Base-by-base conservation (phyloP, 208 protist species). In the Crithidia sp. region DNA sequence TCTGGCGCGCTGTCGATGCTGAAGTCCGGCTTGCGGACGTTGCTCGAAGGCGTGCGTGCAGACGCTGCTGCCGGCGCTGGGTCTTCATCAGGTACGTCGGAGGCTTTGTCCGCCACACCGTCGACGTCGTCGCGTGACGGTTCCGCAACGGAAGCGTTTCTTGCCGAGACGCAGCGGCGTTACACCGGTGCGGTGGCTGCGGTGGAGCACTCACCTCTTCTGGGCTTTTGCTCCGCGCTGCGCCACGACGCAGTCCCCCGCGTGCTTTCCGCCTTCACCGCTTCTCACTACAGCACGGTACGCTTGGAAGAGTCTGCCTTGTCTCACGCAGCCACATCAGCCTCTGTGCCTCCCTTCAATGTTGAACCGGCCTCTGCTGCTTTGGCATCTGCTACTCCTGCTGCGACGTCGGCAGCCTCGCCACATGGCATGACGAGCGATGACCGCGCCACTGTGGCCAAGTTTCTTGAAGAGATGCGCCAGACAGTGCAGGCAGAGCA, bases 101-200 rank as follows among this genome's bases (percentile, higher is more conserved):
- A 28, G 28, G 28, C 28, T 28, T 28, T 1, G 28, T 28, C 28
- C 28, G 28, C 28, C 28, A 28, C 28, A 28, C 28, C 28, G 28
- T 28, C 28, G 28, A 0, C 28, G 28, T 28, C 28, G 28, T 28
- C 28, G 28, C 28, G 28, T 1, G 28, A 1, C 28, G 28, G 28
- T 28, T 1, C 28, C 2, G 12, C 45, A 13, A 2, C 12, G 63
- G 58, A 74, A 3, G 43, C 56, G 2, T 90, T 85, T 71, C 67
- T 90, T 13, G 13, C 44, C 9, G 10, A 58, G 5, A 55, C 79
- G 61, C 67, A 79, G 60, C 52, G 43, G 37, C 74, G 66, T 10
- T 60, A 50, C 54, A 7, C 19, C 16, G 36, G 39, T 40, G 41
- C 62, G 3, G 13, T 43, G 2, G 4, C 5, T 6, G 41, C 7